phyloP scores from a whole-genome alignment of 164 flowering plant genomes.

The Nymphaea thermarum region DNA sequence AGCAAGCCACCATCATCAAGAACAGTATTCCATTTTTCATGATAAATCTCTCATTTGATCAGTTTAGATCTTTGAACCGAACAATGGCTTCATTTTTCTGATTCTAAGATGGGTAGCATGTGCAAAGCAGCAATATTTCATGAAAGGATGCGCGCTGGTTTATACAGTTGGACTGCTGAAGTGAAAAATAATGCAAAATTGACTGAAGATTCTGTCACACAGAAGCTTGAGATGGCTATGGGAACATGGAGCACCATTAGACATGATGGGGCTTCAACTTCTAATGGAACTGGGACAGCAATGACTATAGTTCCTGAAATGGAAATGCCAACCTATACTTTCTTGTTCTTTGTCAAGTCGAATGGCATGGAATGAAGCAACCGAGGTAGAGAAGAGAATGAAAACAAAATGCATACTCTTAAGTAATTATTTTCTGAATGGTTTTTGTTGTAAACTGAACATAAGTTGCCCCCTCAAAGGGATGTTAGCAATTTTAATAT shows the following conservation, averaged over 20 bases:
- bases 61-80: conserved; percentile 1
- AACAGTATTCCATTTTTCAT: too few relatives aligned
- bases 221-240: not conserved
- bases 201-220: not conserved
- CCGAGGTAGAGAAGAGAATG: too few relatives aligned
- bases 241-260: not conserved
- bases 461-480: too few relatives aligned
- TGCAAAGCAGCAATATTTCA: conserved; percentile 69
- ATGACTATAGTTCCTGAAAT: not conserved
- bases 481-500: too few relatives aligned
- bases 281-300: not conserved
- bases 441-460: too few relatives aligned
- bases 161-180: conserved; percentile 9
- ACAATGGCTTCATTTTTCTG: not conserved
- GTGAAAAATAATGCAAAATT: conserved; percentile 3
- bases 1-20: too few relatives aligned
- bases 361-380: too few relatives aligned
- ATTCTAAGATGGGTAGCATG: conserved; percentile 71
- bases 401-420: too few relatives aligned
- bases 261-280: not conserved
- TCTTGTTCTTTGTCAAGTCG: too few relatives aligned
- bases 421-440: too few relatives aligned
- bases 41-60: not conserved
- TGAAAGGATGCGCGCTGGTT: conserved; percentile 31
- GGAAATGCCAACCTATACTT: not conserved